A percentile compares a stretch with the other conserved stretches of the same genome.
Conservation (phyloP, 2,329 filamentous ascomycete species). For the Aspergillus caelatus region DNA sequence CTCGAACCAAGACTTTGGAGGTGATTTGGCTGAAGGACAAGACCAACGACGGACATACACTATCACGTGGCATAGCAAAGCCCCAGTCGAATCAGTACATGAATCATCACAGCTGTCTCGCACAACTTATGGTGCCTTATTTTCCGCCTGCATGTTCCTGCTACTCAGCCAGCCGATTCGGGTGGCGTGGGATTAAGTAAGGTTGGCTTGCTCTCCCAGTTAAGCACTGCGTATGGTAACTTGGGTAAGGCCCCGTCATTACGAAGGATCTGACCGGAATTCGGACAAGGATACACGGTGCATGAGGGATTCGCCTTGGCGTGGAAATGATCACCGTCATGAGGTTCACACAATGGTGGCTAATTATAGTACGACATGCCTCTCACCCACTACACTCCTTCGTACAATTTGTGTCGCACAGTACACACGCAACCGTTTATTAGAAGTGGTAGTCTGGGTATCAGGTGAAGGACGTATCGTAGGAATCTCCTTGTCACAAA, state of each 20-base stretch:
- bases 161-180: neutral
- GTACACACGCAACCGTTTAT: neutral
- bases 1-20: neutral
- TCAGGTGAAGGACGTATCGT: neutral
- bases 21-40: slow-evolving; percentile 11
- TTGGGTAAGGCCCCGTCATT: neutral
- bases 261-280: neutral
- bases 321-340: slow-evolving; percentile 11
- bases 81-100: neutral
- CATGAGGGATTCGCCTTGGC: slow-evolving; percentile 4
- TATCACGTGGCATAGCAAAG: neutral
- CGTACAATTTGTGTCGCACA: neutral
- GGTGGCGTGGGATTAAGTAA: neutral
- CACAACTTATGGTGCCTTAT: neutral
- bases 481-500: neutral
- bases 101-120: neutral
- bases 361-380: neutral
- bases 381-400: neutral
- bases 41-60: neutral
- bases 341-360: neutral
- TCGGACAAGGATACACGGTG: neutral
- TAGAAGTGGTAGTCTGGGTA: neutral
- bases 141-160: neutral
- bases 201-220: neutral
- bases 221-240: neutral